phyloP scores from a whole-genome alignment of 805 yeast genomes.

The Torulaspora franciscae region DNA sequence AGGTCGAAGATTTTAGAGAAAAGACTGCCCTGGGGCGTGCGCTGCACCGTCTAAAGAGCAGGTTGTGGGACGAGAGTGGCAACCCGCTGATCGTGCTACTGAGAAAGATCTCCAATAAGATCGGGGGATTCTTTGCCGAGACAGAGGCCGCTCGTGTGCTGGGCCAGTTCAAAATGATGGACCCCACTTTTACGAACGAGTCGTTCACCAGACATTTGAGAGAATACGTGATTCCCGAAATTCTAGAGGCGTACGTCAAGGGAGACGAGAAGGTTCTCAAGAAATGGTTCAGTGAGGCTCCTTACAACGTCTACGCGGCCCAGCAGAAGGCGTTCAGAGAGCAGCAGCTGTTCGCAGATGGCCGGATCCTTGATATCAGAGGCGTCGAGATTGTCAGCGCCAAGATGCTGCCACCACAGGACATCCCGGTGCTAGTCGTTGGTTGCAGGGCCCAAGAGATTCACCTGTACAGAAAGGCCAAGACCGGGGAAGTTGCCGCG shows the following conservation, averaged over 20 bases:
- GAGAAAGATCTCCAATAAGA: constrained; percentile 72
- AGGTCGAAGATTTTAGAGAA: constrained; percentile 61
- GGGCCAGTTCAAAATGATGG: constrained; percentile 79
- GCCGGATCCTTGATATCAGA: constrained; percentile 87
- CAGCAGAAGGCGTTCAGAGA: constrained; percentile 88
- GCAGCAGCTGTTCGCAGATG: constrained; percentile 87
- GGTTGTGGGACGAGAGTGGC: constrained; percentile 85
- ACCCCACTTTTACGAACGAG: constrained; percentile 78
- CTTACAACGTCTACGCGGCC: constrained; percentile 89
- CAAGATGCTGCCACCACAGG: constrained; percentile 82
- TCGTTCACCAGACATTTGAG: constrained; percentile 77
- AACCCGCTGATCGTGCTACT: constrained; percentile 80
- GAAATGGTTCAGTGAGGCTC: constrained; percentile 94
- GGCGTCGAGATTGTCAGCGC: constrained; percentile 90
- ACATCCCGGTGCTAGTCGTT: constrained; percentile 86
- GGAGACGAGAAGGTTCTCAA: constrained; percentile 83
- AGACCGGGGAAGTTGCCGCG: constrained; percentile 92
- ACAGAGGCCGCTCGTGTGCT: constrained; percentile 94
- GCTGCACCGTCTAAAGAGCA: constrained; percentile 54
- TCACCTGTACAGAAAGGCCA: constrained; percentile 78
- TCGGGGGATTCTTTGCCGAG: constrained; percentile 88
- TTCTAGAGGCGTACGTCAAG: constrained; percentile 88
- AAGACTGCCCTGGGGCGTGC: constrained; percentile 66
- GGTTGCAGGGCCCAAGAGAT: constrained; percentile 97
- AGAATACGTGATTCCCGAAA: constrained; percentile 90